Base-by-base conservation (phyloP, 106 monocot genomes). In the Acorus calamus region DNA sequence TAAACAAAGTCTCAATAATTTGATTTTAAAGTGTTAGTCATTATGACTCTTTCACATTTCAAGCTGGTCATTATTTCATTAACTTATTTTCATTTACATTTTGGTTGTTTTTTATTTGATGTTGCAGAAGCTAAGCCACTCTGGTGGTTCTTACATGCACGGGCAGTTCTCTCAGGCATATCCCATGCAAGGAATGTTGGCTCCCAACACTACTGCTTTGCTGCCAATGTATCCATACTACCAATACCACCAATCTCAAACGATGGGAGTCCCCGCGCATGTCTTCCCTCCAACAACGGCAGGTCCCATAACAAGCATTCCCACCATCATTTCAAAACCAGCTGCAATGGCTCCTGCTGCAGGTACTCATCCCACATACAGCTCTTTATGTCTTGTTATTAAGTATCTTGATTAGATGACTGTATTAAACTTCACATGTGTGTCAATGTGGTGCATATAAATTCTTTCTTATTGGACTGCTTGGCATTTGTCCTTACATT, bases 311-410 rank as follows among this genome's bases (percentile, higher is more conserved):
- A 13, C 74, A 8, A 48, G 73, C 59, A 54, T 76, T 2, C 81
- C 81, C 8, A 69, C 81, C 49, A 72, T 81, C 76, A 66, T 77
- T 53, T 73, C 84, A 72, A 80, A 84, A 58, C 80, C 84, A 42
- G 46, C 65, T 58, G 73, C 75, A 48, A 63, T 77, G 13, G 55
- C 75, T 11, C 65, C 80, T 14, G 56, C 77, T 0, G 4, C 71
- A 76, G 84, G 84, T 80, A 83, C 14, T 8, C 13, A 11, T 8
- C 3, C 4, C 9, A 52, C 12, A 7, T 46, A 4, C 11, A 41
- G 57, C 14, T 14, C 51, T 11, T 46, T 28, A 28, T 28, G 28
- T 28, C 28, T 28, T 28, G 28, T 28, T 28, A 28, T 28, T 28
- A 28, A 28, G 28, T 28, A 28, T 28, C 28, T 28, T 28, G 28